phyloP scores from a whole-genome alignment of 306 rosid genomes.

The Prunus salicina region DNA sequence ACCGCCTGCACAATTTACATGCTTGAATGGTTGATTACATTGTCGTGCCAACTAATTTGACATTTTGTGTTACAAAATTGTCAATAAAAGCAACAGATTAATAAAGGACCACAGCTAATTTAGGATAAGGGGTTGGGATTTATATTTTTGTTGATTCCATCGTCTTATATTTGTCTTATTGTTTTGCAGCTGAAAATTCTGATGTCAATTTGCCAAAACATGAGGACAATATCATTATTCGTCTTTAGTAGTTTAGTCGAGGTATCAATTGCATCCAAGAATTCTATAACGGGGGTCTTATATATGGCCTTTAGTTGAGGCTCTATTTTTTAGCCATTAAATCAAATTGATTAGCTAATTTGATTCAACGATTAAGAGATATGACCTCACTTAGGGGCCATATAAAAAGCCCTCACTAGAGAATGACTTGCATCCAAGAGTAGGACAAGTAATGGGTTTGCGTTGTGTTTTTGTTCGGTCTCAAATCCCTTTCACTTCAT shows the following conservation, averaged over 20 bases:
- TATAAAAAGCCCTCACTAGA: rapidly evolving
- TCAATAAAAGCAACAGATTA: too few species aligned
- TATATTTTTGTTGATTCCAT: not conserved
- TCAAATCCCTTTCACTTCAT: not conserved
- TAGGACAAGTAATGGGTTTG: not conserved
- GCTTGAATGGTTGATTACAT: not conserved
- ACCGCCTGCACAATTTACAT: too few species aligned
- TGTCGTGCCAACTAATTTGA: not conserved
- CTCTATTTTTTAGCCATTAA: too few species aligned
- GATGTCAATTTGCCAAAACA: not conserved
- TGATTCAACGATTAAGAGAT: too few species aligned
- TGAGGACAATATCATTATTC: not conserved
- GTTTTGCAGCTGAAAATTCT: not conserved
- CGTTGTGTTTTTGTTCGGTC: not conserved
- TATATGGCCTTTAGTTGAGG: rapidly evolving
- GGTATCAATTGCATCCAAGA: not conserved
- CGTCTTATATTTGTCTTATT: not conserved
- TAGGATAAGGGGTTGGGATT: not conserved
- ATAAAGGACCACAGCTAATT: not conserved
- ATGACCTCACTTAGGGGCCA: rapidly evolving
- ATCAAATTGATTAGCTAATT: too few species aligned
- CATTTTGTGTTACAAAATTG: too few species aligned
- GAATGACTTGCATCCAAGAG: too few species aligned
- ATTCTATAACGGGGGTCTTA: too few species aligned
- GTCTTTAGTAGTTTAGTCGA: not conserved